phyloP scores from a whole-genome alignment of 2,329 filamentous ascomycete genomes.

The Penicillium glabrum region DNA sequence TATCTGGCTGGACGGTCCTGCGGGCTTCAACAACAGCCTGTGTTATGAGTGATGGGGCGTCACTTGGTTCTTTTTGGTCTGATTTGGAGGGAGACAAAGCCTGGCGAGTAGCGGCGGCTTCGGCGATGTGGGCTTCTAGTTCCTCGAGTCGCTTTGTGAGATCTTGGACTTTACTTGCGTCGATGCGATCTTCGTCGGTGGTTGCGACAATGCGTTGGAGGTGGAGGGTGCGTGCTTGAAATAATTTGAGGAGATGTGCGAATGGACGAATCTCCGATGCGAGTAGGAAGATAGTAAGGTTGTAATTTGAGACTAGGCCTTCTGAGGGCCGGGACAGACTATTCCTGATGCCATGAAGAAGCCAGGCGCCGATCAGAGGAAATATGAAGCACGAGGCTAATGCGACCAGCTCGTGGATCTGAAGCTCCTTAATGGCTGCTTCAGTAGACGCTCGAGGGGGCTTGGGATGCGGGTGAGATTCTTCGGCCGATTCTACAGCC shows the following conservation, averaged over 20 bases:
- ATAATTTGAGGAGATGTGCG: conserved; percentile 76
- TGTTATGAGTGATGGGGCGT: conserved; percentile 41
- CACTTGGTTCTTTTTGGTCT: conserved; percentile 30
- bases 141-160: conserved; percentile 67
- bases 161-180: conserved; percentile 48
- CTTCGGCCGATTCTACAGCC: conserved; percentile 5
- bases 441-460: conserved; percentile 13
- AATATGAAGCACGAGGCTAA: conserved; percentile 76
- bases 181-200: conserved; percentile 34
- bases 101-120: conserved; percentile 31
- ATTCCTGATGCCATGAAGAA: conserved; percentile 76
- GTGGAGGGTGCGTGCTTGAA: conserved; percentile 75
- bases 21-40: conserved; percentile 57
- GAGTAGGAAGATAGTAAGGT: conserved; percentile 85
- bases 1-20: conserved; percentile 70
- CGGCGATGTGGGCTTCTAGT: conserved; percentile 61
- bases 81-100: conserved; percentile 14
- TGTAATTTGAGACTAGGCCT: conserved; percentile 87
- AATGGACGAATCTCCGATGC: conserved; percentile 82
- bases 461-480: conserved; percentile 4
- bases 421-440: conserved; percentile 62
- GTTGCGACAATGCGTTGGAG: conserved; percentile 69
- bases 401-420: conserved; percentile 71
- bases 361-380: conserved; percentile 75
- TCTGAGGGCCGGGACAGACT: conserved; percentile 82